Conservation (phyloP, 139 green algal genomes). For the Pleodorina starrii region DNA sequence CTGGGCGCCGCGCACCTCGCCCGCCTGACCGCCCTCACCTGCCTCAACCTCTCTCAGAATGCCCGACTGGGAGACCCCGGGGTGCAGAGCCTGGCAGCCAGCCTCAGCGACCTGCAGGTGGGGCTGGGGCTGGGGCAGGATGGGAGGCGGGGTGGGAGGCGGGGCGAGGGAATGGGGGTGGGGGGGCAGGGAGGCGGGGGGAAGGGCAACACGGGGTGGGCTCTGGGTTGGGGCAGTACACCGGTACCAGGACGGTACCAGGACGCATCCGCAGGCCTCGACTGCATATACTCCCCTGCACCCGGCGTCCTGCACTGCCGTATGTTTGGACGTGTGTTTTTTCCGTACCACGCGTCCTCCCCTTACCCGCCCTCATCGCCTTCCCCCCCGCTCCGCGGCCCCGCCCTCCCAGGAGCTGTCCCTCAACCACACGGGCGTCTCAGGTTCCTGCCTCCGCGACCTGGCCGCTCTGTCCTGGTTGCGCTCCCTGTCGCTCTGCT, state of each 20-base stretch:
- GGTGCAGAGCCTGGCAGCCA: neutral
- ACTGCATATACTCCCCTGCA: too few species aligned
- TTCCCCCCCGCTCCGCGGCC: neutral
- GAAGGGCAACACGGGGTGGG: neutral
- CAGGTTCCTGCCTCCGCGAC: neutral
- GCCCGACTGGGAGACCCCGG: slow-evolving; percentile 36
- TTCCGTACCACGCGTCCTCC: neutral
- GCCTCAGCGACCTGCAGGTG: slow-evolving; percentile 41
- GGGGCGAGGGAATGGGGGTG: neutral
- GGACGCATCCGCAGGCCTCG: too few species aligned
- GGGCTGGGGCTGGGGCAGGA: neutral
- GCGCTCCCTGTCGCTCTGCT: slow-evolving; percentile 24
- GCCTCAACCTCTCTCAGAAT: slow-evolving; percentile 47
- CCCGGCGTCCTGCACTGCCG: too few species aligned
- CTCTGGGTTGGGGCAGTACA: neutral
- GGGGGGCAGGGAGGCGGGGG: neutral
- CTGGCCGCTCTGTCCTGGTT: slow-evolving; percentile 25
- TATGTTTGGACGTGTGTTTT: neutral
- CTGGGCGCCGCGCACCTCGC: slow-evolving; percentile 35
- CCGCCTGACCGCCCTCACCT: slow-evolving; percentile 40
- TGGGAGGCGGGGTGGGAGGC: neutral
- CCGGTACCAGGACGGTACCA: too few species aligned
- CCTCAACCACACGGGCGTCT: slow-evolving; percentile 42
- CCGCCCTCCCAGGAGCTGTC: slow-evolving; percentile 41
- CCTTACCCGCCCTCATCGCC: neutral